phyloP scores from a whole-genome alignment of 2,329 filamentous ascomycete species.

The Fusarium begoniae region DNA sequence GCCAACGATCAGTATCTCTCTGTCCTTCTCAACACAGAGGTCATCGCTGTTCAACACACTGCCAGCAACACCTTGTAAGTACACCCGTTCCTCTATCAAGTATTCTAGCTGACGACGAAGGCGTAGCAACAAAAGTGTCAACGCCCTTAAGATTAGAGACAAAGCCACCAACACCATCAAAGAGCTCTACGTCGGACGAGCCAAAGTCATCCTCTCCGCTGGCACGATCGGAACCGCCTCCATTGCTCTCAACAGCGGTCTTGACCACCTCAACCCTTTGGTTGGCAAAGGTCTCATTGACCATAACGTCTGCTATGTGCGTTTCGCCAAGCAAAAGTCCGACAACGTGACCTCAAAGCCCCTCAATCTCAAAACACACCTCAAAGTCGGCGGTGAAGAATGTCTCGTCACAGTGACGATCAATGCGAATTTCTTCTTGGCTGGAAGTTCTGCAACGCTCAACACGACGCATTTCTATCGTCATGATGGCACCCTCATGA shows the following conservation, averaged over 20 bases:
- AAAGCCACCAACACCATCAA: constrained; percentile 4
- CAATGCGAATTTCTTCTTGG: constrained; percentile 31
- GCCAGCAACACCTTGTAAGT: background rate
- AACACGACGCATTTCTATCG: constrained; percentile 25
- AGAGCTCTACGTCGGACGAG: constrained; percentile 10
- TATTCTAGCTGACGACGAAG: rapidly evolving
- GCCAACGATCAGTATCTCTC: constrained; percentile 28
- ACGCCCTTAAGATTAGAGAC: constrained; percentile 22
- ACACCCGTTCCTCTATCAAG: rapidly evolving
- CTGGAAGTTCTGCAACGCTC: constrained; percentile 24
- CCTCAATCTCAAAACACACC: constrained; percentile 21
- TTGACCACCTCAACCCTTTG: background rate
- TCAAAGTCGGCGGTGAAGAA: constrained; percentile 4
- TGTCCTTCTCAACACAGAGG: constrained; percentile 24
- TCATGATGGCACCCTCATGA: constrained; percentile 1
- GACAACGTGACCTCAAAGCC: constrained; percentile 12
- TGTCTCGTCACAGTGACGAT: constrained; percentile 27
- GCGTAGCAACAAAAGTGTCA: background rate
- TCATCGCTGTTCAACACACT: constrained; percentile 7
- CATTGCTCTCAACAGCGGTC: constrained; percentile 25
- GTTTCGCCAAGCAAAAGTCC: constrained; percentile 24
- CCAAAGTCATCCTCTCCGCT: constrained; percentile 16
- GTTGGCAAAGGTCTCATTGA: constrained; percentile 26
- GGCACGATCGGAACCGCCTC: constrained; percentile 29
- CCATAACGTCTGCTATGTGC: constrained; percentile 28